Percentiles rank a stretch among this genome's conserved stretches.
phyloP scores from a whole-genome alignment of 768 basidiomycete genomes.

The Crepidotus variabilis region DNA sequence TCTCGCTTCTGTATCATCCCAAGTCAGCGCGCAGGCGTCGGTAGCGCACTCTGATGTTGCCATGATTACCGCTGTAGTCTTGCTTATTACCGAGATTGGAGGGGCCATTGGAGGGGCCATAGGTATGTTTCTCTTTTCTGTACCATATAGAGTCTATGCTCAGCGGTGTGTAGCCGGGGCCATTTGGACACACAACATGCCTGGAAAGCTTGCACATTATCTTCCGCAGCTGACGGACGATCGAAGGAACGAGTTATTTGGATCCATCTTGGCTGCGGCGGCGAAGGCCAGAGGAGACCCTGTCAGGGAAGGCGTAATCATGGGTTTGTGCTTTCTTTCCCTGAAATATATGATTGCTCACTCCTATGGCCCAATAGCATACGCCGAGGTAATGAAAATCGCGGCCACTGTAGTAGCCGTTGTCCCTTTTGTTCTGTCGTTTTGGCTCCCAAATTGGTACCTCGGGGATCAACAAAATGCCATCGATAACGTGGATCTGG shows the following conservation, averaged over 20 bases:
- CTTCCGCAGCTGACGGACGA: slow-evolving; percentile 46
- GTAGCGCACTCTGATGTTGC: slow-evolving; percentile 66
- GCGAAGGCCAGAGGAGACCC: slow-evolving; percentile 48
- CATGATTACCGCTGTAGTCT: slow-evolving; percentile 60
- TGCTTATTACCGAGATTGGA: slow-evolving; percentile 67
- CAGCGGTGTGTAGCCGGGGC: slow-evolving; percentile 40
- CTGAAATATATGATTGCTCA: not conserved
- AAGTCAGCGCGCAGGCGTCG: slow-evolving; percentile 62
- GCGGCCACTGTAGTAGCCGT: slow-evolving; percentile 50
- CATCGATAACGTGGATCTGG: slow-evolving; percentile 40
- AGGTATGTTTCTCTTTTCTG: slow-evolving; percentile 30
- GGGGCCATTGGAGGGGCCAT: slow-evolving; percentile 60
- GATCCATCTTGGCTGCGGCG: slow-evolving; percentile 49
- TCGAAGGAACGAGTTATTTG: slow-evolving; percentile 45
- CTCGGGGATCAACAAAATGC: slow-evolving; percentile 73
- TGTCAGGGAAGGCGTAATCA: slow-evolving; percentile 61
- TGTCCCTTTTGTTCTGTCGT: slow-evolving; percentile 53
- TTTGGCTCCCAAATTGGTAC: slow-evolving; percentile 63
- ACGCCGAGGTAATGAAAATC: slow-evolving; percentile 53
- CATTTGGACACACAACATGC: slow-evolving; percentile 68
- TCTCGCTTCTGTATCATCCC: slow-evolving; percentile 54
- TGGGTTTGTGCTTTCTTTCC: slow-evolving; percentile 30
- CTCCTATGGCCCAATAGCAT: slow-evolving; percentile 29
- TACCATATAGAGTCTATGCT: not conserved
- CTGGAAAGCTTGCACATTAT: slow-evolving; percentile 48